Percentiles rank a stretch among this genome's conserved stretches.
phyloP scores from a whole-genome alignment of 2,329 filamentous ascomycete genomes.

The Aspergillus vadensis region DNA sequence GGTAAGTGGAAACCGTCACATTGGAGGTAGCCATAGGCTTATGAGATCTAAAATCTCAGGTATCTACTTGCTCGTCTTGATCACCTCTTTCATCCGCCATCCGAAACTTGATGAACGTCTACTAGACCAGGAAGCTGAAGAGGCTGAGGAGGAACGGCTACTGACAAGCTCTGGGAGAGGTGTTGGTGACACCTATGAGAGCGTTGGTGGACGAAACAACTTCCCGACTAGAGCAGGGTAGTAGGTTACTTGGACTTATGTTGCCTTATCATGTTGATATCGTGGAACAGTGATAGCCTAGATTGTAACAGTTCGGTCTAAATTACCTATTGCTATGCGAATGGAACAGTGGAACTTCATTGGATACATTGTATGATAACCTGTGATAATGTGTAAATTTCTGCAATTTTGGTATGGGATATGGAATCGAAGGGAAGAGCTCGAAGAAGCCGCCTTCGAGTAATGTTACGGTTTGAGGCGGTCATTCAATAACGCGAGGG shows the following conservation, averaged over 20 bases:
- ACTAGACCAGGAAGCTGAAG: constrained; percentile 85
- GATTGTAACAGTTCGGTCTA: no score
- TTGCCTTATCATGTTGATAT: no score
- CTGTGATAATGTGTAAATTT: neutral
- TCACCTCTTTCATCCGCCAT: constrained; percentile 76
- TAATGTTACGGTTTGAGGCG: constrained; percentile 23
- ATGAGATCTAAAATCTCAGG: constrained; percentile 28
- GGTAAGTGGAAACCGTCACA: constrained; percentile 41
- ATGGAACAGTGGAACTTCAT: neutral
- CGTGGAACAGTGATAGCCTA: no score
- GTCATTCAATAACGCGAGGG: constrained; percentile 47
- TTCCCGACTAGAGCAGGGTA: constrained; percentile 34
- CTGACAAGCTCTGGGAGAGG: constrained; percentile 79
- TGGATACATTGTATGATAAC: neutral
- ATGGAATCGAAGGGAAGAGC: neutral
- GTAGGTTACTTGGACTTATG: neutral
- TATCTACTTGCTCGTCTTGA: constrained; percentile 78
- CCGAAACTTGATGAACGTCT: constrained; percentile 75
- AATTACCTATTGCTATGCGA: neutral
- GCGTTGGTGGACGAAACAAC: constrained; percentile 64
- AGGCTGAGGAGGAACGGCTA: constrained; percentile 90
- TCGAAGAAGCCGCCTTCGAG: neutral
- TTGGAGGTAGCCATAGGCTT: neutral
- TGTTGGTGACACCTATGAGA: constrained; percentile 85
- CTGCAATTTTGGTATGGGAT: neutral